Conservation (phyloP, 768 basidiomycete species). For the Psilocybe subaeruginosa region DNA sequence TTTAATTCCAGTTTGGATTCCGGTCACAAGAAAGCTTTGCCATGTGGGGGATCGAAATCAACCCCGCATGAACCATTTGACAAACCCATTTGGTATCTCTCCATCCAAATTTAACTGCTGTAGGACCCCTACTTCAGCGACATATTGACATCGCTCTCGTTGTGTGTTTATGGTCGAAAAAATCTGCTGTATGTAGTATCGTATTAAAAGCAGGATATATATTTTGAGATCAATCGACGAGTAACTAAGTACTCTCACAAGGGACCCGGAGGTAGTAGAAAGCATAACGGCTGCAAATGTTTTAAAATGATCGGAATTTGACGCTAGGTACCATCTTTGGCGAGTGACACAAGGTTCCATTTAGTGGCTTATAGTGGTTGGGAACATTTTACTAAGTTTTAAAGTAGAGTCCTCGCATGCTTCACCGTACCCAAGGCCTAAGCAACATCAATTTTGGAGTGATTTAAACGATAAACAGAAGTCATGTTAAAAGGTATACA, state of each 20-base stretch:
- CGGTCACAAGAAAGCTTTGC: neutral
- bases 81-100: constrained; percentile 3
- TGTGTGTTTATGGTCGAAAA: no score
- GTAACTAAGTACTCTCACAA: no score
- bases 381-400: neutral
- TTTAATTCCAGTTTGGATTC: neutral
- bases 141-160: no score
- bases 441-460: neutral
- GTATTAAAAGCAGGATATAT: no score
- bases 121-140: neutral
- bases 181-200: neutral
- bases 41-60: neutral
- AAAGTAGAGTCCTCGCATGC: no score
- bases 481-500: neutral
- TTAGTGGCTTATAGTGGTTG: no score
- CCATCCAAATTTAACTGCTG: constrained; percentile 2
- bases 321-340: neutral
- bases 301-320: no score
- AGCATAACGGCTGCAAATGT: no score
- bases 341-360: no score
- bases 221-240: no score
- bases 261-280: neutral
- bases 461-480: neutral
- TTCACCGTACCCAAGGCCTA: no score
- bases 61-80: neutral